Percentiles rank a stretch among this genome's conserved stretches.
Evolutionary conservation across 306 rosid species (phyloP).

Genomic region (Trifolium dubium): DNA sequence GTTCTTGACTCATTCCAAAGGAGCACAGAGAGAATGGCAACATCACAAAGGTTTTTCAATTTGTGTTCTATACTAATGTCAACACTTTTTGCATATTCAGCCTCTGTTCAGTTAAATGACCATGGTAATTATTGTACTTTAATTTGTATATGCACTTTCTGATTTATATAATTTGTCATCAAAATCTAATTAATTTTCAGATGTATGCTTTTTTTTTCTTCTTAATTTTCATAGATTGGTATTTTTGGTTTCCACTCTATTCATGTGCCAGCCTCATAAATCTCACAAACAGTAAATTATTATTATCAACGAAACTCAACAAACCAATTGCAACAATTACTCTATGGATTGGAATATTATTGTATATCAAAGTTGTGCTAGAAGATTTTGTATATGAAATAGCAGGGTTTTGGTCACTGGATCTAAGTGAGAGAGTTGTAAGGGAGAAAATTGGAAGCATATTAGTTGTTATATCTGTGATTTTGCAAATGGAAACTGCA

Average conservation of each 20-base stretch:
- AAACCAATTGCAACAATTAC: slow-evolving; percentile 39
- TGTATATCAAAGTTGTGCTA: slow-evolving; percentile 52
- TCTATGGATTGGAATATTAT: slow-evolving; percentile 49
- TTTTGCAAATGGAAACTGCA: slow-evolving; percentile 51
- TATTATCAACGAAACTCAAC: slow-evolving; percentile 38
- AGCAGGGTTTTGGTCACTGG: slow-evolving; percentile 62
- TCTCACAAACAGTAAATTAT: slow-evolving; percentile 49
- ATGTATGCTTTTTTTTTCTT: neutral
- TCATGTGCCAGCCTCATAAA: slow-evolving; percentile 58
- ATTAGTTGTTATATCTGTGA: slow-evolving; percentile 52
- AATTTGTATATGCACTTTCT: neutral
- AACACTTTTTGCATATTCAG: slow-evolving; percentile 70
- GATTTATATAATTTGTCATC: neutral
- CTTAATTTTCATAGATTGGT: slow-evolving; percentile 60
- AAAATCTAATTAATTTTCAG: neutral
- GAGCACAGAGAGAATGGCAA: slow-evolving; percentile 50
- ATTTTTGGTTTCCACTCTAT: slow-evolving; percentile 77
- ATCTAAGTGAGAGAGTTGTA: slow-evolving; percentile 65
- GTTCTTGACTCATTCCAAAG: slow-evolving; percentile 20
- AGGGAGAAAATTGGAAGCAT: slow-evolving; percentile 70
- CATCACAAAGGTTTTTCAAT: slow-evolving; percentile 39
- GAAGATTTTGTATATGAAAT: slow-evolving; percentile 48
- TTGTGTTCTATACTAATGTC: slow-evolving; percentile 61
- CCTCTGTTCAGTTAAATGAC: slow-evolving; percentile 69
- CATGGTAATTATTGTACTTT: slow-evolving; percentile 41